Evolutionary conservation across 2,329 filamentous ascomycete genomes (phyloP), one percentile per base, ranked within the genome.

Genomic region (Lachnellula arida): DNA sequence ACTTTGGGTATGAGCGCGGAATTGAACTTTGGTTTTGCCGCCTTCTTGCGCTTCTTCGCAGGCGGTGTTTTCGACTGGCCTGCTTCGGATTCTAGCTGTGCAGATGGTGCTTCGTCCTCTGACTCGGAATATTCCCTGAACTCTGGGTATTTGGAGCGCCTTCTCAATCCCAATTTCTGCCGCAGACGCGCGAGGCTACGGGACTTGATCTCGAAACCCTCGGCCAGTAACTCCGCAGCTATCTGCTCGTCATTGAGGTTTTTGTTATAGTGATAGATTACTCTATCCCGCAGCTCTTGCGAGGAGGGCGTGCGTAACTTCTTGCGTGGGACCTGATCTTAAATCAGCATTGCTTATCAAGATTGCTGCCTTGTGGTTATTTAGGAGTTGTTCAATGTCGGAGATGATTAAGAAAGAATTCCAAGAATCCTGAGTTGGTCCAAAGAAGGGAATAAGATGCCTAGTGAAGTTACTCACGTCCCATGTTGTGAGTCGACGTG

Each of bases 1-100:
- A 86, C 81, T 49, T 76, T 68, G 34, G 75, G 72, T 68, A 83
- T 74, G 53, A 68, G 54, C 1, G 62, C 58, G n/a, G 61, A 56
- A 60, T 65, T 66, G 28, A 61, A 57, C 15, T 57, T 58, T 34
- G 48, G 59, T 14, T 56, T 58, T 25, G 49, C 44, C 48, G 49
- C 19, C 55, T 58, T 61, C 32, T 61, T 59, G 22, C 46, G 53
- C 46, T 59, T 62, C 49, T 61, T 63, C 37, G 53, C 57, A 2
- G 53, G 51, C 15, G 55, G 51, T 3, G 48, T 23, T 49, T 49
- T 60, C 19, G 55, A 34, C 25, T 34, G 19, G 9, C 49, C 49
- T 34, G 39, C 44, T 44, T 53, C 51, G 37, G 19, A 23, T n/a
- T 39, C 53, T n/a, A 58, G 49, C 28, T 57, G 51, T 23, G 53